Percentiles rank a stretch among this genome's conserved stretches.
Conservation (phyloP, 192 early-diverging fungal genomes). For the Dissophora ornata region DNA sequence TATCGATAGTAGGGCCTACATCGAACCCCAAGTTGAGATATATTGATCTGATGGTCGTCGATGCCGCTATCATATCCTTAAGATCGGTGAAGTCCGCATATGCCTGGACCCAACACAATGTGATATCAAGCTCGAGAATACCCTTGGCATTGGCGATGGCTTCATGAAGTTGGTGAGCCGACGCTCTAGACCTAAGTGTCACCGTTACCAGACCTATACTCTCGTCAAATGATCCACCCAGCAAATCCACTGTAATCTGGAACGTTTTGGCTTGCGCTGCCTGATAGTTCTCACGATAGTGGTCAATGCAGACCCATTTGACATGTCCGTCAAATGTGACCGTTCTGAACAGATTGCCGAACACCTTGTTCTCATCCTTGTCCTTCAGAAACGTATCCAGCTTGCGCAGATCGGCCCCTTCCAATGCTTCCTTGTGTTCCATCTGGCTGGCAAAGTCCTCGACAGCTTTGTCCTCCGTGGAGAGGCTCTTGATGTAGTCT, state of each 20-base stretch:
- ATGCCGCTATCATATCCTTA: too few species aligned
- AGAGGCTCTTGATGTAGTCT: slow-evolving; percentile 14
- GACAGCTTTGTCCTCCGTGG: slow-evolving; percentile 12
- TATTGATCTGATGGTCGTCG: too few species aligned
- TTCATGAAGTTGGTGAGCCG: background rate
- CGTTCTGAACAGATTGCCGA: slow-evolving; percentile 23
- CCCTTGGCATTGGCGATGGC: slow-evolving; percentile 21
- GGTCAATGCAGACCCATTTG: slow-evolving; percentile 36
- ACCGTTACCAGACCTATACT: slow-evolving; percentile 11
- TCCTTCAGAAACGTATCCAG: slow-evolving; percentile 11
- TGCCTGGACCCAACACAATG: slow-evolving; percentile 13
- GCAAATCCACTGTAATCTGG: background rate
- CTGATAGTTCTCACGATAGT: background rate
- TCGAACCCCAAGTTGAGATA: too few species aligned
- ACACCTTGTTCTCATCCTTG: slow-evolving; percentile 12
- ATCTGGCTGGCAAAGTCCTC: slow-evolving; percentile 9
- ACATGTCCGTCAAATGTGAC: slow-evolving; percentile 25
- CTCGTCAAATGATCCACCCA: slow-evolving; percentile 6
- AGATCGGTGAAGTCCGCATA: slow-evolving; percentile 7
- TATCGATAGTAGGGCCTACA: too few species aligned
- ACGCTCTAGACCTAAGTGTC: slow-evolving; percentile 15
- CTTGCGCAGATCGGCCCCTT: slow-evolving; percentile 27
- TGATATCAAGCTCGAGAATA: slow-evolving; percentile 18
- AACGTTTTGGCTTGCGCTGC: slow-evolving; percentile 2
- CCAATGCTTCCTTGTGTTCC: slow-evolving; percentile 15